Base-by-base conservation (phyloP, 2,329 filamentous ascomycete genomes). In the Ceratocystis cacaofunesta region DNA sequence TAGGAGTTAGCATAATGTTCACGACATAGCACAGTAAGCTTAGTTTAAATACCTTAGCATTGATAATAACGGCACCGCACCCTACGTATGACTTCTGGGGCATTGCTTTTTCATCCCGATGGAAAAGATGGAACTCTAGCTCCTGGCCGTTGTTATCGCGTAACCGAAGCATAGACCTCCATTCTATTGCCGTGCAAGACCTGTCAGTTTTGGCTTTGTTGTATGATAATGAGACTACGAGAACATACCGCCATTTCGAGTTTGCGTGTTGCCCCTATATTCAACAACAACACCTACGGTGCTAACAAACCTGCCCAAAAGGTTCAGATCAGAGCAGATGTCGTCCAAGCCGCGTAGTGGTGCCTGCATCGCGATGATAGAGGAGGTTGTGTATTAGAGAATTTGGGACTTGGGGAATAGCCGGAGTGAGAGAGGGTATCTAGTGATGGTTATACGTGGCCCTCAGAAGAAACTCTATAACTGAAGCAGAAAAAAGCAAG, bases 181-280 rank as follows among this genome's bases (percentile, higher is more conserved):
- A 52, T 15, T 55, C 58, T 65, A 7, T 10, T 19, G 4, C 15
- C 25, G 17, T 5, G 48, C 22, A 52, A n/a, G 46, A 22, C 10
- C 17, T 12, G 52, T 65, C 52, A 50, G 57, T 43, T 61, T 57
- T 28, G 41, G 48, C 19, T 58, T 46, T 64, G 50, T 25, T 52
- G 25, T 17, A 32, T 12, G 28, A 58, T 19, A n/a, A 36, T 5
- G n/a, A 32, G 55, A 25, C 17, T 15, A 19, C 19, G 17, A 58
- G 15, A 17, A n/a, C 5, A n/a, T 58, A 58, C 55, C 55, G 30
- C 30, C 36, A 12, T 41, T 12, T 2, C 55, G 55, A 17, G 55
- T 58, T 19, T n/a, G 28, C 0, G 15, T 30, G 55, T 58, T 58
- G 6, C 55, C 55, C 7, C 32, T n/a, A 15, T 58, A 36, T 7